These are phyloP conservation scores for Croton setiger DNA, from an alignment of 441 rosid genomes.

Conservation along the genomic window DNA sequence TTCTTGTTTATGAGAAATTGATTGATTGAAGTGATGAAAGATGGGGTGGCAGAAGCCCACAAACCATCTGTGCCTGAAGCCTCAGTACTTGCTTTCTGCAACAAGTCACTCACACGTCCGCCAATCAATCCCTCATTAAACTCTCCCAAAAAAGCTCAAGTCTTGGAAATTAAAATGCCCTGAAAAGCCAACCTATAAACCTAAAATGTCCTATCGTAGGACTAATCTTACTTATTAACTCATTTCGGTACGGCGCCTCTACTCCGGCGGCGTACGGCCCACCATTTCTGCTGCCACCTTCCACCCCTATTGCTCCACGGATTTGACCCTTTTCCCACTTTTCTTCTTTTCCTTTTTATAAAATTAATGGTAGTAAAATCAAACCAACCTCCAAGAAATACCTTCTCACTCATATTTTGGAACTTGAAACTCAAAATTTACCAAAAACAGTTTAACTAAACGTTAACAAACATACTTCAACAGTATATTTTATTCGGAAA, in stretches of 20 bases:
- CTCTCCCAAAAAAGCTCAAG: background rate
- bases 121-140: constrained; percentile 16
- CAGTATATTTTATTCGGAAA: too few relatives aligned
- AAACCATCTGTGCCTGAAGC: background rate
- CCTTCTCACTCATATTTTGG: too few relatives aligned
- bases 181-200: background rate
- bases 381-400: background rate
- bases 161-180: background rate
- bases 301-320: background rate
- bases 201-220: constrained; percentile 15
- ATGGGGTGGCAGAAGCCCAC: background rate
- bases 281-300: background rate
- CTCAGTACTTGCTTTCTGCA: background rate
- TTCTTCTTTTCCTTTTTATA: too few relatives aligned
- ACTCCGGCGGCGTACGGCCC: constrained; percentile 31
- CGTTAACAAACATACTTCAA: too few relatives aligned
- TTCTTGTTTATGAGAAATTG: too few relatives aligned
- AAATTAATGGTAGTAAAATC: too few relatives aligned
- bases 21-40: background rate
- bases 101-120: constrained; percentile 5
- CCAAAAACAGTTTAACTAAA: too few relatives aligned
- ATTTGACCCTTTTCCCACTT: background rate
- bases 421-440: too few relatives aligned
- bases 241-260: constrained; percentile 15
- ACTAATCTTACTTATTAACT: background rate